Percentiles rank a stretch among this genome's conserved stretches.
Evolutionary conservation across 2,329 filamentous ascomycete genomes (phyloP).

Genomic region (Nemania sp.): DNA sequence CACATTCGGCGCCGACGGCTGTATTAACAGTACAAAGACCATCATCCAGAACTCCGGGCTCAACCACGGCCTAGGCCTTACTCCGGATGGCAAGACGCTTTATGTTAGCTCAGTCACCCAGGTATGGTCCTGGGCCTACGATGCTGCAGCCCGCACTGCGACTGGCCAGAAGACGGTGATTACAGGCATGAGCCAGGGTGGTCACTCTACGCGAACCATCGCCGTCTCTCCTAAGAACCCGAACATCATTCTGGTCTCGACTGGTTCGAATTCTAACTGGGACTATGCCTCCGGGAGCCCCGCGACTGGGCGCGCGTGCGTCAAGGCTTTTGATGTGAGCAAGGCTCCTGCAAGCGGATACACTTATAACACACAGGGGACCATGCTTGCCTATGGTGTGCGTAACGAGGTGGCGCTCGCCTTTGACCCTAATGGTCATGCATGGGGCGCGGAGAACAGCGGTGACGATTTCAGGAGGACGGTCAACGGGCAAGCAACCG

Average conservation of each 20-base stretch:
- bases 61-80: conserved; percentile 60
- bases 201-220: conserved; percentile 69
- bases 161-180: conserved; percentile 59
- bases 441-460: conserved; percentile 70
- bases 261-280: conserved; percentile 67
- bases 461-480: conserved; percentile 68
- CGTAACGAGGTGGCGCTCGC: conserved; percentile 71
- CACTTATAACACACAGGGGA: conserved; percentile 57
- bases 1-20: conserved; percentile 47
- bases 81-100: conserved; percentile 55
- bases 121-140: conserved; percentile 68
- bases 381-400: conserved; percentile 64
- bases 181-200: conserved; percentile 62
- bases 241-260: conserved; percentile 65
- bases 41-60: conserved; percentile 44
- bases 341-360: conserved; percentile 47
- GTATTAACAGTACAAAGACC: conserved; percentile 46
- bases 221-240: conserved; percentile 63
- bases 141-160: conserved; percentile 58
- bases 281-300: conserved; percentile 62
- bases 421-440: conserved; percentile 55
- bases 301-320: conserved; percentile 64
- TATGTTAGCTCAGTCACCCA: conserved; percentile 61
- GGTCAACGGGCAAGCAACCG: conserved; percentile 54
- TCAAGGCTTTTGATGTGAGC: conserved; percentile 60